phyloP scores from a whole-genome alignment of 2,329 filamentous ascomycete species.

The Dactylellina sp. region DNA sequence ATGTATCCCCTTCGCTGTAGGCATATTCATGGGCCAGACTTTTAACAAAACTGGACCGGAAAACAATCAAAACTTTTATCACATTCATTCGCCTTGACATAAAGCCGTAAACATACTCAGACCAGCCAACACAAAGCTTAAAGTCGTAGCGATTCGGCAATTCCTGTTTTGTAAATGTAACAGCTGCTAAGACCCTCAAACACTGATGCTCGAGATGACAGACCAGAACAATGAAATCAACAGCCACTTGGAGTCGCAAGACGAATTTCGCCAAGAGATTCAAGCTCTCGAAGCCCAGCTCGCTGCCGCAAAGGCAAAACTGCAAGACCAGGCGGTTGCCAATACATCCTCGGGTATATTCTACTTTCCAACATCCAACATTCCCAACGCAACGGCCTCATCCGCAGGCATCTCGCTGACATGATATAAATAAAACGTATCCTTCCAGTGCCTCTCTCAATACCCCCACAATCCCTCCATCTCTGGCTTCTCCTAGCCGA shows the following conservation, averaged over 20 bases:
- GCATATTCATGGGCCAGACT: not conserved
- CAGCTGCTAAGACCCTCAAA: not conserved
- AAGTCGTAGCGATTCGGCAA: not conserved
- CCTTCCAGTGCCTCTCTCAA: not conserved
- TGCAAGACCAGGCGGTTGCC: slow-evolving; percentile 7
- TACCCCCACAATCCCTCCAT: slow-evolving; percentile 65
- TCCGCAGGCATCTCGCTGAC: no score
- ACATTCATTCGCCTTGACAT: no score
- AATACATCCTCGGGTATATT: not conserved
- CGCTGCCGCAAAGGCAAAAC: slow-evolving; percentile 42
- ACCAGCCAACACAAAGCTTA: not conserved
- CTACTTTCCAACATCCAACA: slow-evolving; percentile 40
- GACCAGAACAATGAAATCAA: not conserved
- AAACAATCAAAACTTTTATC: not conserved
- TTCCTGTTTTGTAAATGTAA: slow-evolving; percentile 33
- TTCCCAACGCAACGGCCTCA: slow-evolving; percentile 11
- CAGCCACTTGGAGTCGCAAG: not conserved
- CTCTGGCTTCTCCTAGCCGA: slow-evolving; percentile 82
- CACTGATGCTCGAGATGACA: not conserved
- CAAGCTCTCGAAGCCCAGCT: slow-evolving; percentile 40
- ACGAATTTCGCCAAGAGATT: slow-evolving; percentile 13
- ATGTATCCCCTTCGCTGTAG: no score
- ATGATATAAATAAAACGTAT: no score
- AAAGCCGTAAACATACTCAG: no score
- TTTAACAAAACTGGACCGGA: not conserved